Base-by-base conservation (phyloP, 2,329 filamentous ascomycete genomes). In the Epichloe festucae region DNA sequence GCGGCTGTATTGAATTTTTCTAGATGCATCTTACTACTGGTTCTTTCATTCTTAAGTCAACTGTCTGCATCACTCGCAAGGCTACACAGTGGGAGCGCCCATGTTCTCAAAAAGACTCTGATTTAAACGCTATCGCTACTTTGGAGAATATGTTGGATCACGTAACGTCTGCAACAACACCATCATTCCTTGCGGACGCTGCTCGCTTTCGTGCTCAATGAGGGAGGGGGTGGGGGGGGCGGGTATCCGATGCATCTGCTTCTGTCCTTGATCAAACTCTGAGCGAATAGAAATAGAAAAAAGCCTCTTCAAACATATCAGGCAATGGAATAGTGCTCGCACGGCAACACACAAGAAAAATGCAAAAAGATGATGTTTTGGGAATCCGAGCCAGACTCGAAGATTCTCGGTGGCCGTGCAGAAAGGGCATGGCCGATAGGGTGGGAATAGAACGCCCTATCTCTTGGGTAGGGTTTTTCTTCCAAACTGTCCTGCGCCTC, bases 381-480 rank as follows among this genome's bases (percentile, higher is more conserved):
- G 5, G 11, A 47, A 12, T 11, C 36, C 17, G 19, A n/a, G 7
- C 45, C 17, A 46, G 11, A 46, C 23, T 21, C 17, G n/a, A 23
- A 38, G 19, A 5, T n/a, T 19, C 14, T 15, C 27, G 27, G 27
- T 31, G 8, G 27, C 27, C 8, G 27, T 31, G 8, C 8, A 31
- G 27, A 31, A 11, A 31, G 8, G 11, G 10, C 27, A 31, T 31
- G 27, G 27, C 27, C 27, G 8, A 31, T 4, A 31, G 27, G 27
- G 27, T 31, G 10, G 27, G 7, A 14, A 19, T 8, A 5, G 3
- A 36, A 15, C 5, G 15, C 40, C 19, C 48, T 51, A 79, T 60
- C 77, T 68, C 59, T 71, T 66, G 11, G 76, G 76, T 53, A 76
- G 56, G 49, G 66, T 71, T 54, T 70, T 74, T 50, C 70, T 65